Conservation (phyloP, 1,139 yeast genomes). For the Protomyces arabidopsidicola region DNA sequence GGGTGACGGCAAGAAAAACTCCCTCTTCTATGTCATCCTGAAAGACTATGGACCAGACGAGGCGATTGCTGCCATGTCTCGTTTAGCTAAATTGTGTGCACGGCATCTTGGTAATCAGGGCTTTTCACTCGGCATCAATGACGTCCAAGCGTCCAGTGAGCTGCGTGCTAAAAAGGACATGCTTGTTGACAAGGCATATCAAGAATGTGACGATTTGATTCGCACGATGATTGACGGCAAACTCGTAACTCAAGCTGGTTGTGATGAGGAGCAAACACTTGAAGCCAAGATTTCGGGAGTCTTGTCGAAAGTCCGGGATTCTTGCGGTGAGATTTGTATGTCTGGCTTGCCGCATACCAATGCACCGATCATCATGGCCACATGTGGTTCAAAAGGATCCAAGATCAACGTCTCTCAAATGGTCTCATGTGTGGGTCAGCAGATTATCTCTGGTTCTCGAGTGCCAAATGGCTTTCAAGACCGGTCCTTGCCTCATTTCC, state of each 20-base stretch:
- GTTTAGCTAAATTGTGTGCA: slow-evolving; percentile 98
- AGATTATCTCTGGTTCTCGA: slow-evolving; percentile 96
- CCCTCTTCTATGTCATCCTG: slow-evolving; percentile 89
- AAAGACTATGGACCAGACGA: slow-evolving; percentile 94
- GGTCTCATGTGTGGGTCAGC: slow-evolving; percentile 99
- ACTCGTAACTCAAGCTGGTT: slow-evolving; percentile 97
- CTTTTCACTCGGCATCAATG: slow-evolving; percentile 93
- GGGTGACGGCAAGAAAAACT: slow-evolving; percentile 97
- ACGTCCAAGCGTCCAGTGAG: slow-evolving; percentile 87
- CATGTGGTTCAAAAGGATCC: slow-evolving; percentile 98
- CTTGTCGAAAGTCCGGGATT: slow-evolving; percentile 94
- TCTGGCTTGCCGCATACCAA: slow-evolving; percentile 81
- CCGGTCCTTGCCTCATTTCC: slow-evolving; percentile 94
- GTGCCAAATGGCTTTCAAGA: slow-evolving; percentile 99
- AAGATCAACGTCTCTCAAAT: slow-evolving; percentile 96
- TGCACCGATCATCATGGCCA: slow-evolving; percentile 98
- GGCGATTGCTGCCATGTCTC: slow-evolving; percentile 93
- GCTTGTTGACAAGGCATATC: slow-evolving; percentile 86
- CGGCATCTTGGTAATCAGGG: slow-evolving; percentile 92
- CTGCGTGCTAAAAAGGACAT: slow-evolving; percentile 74
- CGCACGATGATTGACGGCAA: slow-evolving; percentile 74
- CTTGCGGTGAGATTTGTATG: slow-evolving; percentile 97
- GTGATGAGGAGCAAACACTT: slow-evolving; percentile 95
- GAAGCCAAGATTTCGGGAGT: slow-evolving; percentile 97
- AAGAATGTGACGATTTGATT: slow-evolving; percentile 88